These are phyloP conservation scores for Pterulicium gracile DNA, from an alignment of 1,284 basidiomycete species.

Conservation along the genomic window DNA sequence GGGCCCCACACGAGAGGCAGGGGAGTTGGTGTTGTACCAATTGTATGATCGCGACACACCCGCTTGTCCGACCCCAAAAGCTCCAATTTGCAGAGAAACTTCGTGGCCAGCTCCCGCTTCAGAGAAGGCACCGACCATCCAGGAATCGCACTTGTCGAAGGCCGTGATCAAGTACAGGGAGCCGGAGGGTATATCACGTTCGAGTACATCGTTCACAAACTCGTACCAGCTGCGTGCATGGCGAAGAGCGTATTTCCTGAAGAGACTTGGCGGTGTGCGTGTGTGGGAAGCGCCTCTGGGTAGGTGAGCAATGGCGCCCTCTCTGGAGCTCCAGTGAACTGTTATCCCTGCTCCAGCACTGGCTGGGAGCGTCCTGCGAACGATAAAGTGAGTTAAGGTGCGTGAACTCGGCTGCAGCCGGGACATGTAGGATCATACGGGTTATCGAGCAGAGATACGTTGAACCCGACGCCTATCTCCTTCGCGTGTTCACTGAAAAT, in stretches of 20 bases:
- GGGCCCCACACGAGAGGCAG: not conserved
- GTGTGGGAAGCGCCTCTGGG: not conserved
- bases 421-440: not conserved
- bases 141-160: constrained; percentile 14
- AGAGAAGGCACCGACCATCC: constrained; percentile 14
- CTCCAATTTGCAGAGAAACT: constrained; percentile 9
- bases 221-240: constrained; percentile 15
- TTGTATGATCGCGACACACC: constrained; percentile 5
- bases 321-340: not conserved
- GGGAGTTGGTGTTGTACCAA: constrained; percentile 6
- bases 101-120: constrained; percentile 8
- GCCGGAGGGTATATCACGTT: constrained; percentile 12
- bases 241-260: constrained; percentile 10
- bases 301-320: not conserved
- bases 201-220: constrained; percentile 10
- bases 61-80: constrained; percentile 3
- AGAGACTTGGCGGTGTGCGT: constrained; percentile 1
- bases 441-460: not conserved
- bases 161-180: constrained; percentile 17
- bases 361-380: not conserved
- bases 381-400: not conserved
- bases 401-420: not conserved
- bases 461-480: not conserved
- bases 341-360: not conserved
- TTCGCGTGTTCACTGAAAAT: not conserved